Percentiles rank a stretch among this genome's conserved stretches.
Conservation (phyloP, 306 rosid species). For the Quercus variabilis region DNA sequence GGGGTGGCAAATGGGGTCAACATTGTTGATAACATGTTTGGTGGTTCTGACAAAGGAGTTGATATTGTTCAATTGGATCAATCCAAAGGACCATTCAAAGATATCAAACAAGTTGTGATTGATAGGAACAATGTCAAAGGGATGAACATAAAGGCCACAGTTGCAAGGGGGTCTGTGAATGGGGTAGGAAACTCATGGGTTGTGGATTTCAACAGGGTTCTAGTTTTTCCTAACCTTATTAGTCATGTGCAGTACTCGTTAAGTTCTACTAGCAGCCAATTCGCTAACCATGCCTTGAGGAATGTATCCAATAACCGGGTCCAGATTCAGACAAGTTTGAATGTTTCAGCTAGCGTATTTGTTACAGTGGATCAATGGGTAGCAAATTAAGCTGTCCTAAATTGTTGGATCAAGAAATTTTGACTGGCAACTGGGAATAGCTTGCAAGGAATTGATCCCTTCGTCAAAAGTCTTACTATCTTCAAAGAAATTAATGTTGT, state of each 20-base stretch:
- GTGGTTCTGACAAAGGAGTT: constrained; percentile 54
- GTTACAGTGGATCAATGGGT: constrained; percentile 63
- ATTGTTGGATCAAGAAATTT: not conserved
- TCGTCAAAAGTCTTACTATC: not conserved
- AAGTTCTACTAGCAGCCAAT: constrained; percentile 18
- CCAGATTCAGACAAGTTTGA: constrained; percentile 54
- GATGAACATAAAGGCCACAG: constrained; percentile 66
- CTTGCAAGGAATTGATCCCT: not conserved
- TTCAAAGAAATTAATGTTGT: too few relatives aligned
- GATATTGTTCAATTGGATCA: constrained; percentile 64
- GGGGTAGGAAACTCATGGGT: constrained; percentile 78
- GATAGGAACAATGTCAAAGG: constrained; percentile 71
- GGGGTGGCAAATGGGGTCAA: constrained; percentile 61
- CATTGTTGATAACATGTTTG: constrained; percentile 83
- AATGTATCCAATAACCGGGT: constrained; percentile 60
- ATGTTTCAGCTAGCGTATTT: constrained; percentile 43
- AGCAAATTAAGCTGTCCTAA: constrained; percentile 7
- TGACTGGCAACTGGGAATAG: constrained; percentile 32
- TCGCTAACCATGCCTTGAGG: constrained; percentile 59
- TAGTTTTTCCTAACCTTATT: constrained; percentile 67
- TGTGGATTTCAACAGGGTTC: constrained; percentile 53
- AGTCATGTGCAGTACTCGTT: constrained; percentile 74
- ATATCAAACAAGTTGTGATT: constrained; percentile 63
- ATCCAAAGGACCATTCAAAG: constrained; percentile 48
- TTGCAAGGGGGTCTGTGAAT: constrained; percentile 39